Conservation (phyloP, 257 asterid genomes). For the Cordia subcordata region DNA sequence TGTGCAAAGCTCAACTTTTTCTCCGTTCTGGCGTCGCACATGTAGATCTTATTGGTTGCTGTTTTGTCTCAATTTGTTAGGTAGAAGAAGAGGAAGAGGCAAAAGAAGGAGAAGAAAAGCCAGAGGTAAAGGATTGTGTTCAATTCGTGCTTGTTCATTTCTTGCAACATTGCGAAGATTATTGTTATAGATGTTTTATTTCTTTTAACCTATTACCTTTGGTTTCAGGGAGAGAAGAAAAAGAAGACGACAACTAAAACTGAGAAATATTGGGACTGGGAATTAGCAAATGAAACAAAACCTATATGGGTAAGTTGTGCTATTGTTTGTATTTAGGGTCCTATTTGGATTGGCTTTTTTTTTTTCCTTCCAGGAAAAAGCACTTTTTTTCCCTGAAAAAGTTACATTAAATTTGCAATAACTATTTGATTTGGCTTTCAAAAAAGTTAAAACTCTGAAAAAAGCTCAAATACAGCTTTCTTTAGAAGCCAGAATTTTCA, state of each 20-base stretch:
- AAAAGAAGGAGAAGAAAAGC: constrained; percentile 86
- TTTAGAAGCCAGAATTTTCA: too few relatives aligned
- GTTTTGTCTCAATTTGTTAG: constrained; percentile 25
- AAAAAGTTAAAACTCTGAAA: too few relatives aligned
- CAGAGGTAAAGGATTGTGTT: constrained; percentile 50
- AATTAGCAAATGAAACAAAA: constrained; percentile 85
- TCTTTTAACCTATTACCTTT: constrained; percentile 6
- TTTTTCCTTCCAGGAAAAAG: too few relatives aligned
- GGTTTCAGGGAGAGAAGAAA: constrained; percentile 65
- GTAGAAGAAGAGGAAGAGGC: constrained; percentile 96
- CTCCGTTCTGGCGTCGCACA: background rate
- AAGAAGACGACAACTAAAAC: constrained; percentile 77
- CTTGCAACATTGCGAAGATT: too few relatives aligned
- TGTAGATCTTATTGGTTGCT: background rate
- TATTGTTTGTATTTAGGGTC: background rate
- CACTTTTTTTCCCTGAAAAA: too few relatives aligned
- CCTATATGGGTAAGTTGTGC: constrained; percentile 83
- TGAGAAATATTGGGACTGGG: constrained; percentile 99
- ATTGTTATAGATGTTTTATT: background rate
- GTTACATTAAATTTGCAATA: too few relatives aligned
- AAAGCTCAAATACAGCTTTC: too few relatives aligned
- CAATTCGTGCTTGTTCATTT: background rate
- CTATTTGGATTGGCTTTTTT: too few relatives aligned
- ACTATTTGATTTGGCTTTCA: too few relatives aligned
- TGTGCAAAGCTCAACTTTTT: background rate